Conservation (phyloP, 371 early-diverging fungal species). For the Mortierella sp. region DNA sequence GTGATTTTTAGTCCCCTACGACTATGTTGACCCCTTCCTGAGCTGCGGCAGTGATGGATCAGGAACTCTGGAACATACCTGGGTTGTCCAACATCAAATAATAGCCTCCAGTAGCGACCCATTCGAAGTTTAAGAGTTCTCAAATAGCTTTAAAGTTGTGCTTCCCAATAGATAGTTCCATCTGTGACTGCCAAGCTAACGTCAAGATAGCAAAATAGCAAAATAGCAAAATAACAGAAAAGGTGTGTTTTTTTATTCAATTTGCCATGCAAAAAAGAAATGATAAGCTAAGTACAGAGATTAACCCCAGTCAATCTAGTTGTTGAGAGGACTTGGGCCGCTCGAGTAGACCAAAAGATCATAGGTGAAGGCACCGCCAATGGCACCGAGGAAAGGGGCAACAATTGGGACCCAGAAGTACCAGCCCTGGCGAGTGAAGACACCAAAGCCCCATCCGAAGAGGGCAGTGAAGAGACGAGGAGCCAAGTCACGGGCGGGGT, state of each 20-base stretch:
- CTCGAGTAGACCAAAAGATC: slow-evolving; percentile 45
- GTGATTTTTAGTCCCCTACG: too few relatives aligned
- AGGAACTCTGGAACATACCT: too few relatives aligned
- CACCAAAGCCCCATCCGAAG: slow-evolving; percentile 82
- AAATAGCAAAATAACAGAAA: too few relatives aligned
- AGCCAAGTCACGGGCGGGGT: slow-evolving; percentile 93
- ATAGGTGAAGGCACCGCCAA: slow-evolving; percentile 71
- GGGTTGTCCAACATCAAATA: too few relatives aligned
- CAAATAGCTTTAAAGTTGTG: too few relatives aligned
- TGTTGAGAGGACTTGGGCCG: slow-evolving; percentile 54
- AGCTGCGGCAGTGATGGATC: too few relatives aligned
- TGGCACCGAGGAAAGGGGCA: slow-evolving; percentile 82
- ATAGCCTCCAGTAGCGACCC: too few relatives aligned
- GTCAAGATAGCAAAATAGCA: too few relatives aligned
- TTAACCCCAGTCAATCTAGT: slow-evolving; percentile 20
- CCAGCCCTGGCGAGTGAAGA: slow-evolving; percentile 73
- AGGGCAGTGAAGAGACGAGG: slow-evolving; percentile 85
- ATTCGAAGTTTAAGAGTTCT: too few relatives aligned
- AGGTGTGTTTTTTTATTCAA: neutral
- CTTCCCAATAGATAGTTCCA: too few relatives aligned
- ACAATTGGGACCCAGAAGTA: slow-evolving; percentile 85
- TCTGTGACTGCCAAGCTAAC: too few relatives aligned
- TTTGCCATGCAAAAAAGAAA: neutral
- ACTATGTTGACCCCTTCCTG: too few relatives aligned
- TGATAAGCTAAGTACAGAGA: neutral